phyloP scores from a whole-genome alignment of 2,329 filamentous ascomycete species.

The Colletotrichum navitas region DNA sequence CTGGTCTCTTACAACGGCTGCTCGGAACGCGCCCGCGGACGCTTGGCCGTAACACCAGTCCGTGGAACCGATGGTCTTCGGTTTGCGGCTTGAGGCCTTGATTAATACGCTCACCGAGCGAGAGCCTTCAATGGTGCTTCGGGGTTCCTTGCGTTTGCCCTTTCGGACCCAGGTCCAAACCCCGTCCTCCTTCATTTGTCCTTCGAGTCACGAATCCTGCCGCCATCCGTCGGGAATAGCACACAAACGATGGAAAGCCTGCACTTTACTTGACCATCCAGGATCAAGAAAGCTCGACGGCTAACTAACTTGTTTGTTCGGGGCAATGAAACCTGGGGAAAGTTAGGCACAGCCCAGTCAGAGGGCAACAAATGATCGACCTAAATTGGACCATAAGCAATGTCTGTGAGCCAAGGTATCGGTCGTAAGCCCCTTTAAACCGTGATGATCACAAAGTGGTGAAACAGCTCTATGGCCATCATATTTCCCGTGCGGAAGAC shows the following conservation, averaged over 20 bases:
- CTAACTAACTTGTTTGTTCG: constrained; percentile 4
- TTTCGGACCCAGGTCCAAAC: background rate
- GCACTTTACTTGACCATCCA: background rate
- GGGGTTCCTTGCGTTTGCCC: background rate
- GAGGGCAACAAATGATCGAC: constrained; percentile 13
- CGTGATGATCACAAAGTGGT: background rate
- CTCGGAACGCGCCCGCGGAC: constrained; percentile 22
- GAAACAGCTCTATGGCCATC: constrained; percentile 17
- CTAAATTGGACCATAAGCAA: background rate
- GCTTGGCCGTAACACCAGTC: constrained; percentile 9
- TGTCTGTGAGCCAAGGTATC: constrained; percentile 11
- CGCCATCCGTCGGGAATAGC: background rate
- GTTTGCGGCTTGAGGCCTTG: background rate
- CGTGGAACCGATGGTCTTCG: background rate
- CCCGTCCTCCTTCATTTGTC: background rate
- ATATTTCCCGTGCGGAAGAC: background rate
- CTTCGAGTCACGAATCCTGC: background rate
- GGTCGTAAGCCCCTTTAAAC: background rate
- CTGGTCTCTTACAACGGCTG: constrained; percentile 8
- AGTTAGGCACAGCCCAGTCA: constrained; percentile 6
- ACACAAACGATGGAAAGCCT: background rate
- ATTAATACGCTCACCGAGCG: constrained; percentile 3
- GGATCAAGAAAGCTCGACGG: background rate
- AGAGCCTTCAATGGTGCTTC: background rate
- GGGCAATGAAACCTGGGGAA: constrained; percentile 34